A percentile compares a stretch with the other conserved stretches of the same genome.
These are phyloP conservation scores for Lentinus brumalis DNA, from an alignment of 768 basidiomycete species.

Conservation along the genomic window DNA sequence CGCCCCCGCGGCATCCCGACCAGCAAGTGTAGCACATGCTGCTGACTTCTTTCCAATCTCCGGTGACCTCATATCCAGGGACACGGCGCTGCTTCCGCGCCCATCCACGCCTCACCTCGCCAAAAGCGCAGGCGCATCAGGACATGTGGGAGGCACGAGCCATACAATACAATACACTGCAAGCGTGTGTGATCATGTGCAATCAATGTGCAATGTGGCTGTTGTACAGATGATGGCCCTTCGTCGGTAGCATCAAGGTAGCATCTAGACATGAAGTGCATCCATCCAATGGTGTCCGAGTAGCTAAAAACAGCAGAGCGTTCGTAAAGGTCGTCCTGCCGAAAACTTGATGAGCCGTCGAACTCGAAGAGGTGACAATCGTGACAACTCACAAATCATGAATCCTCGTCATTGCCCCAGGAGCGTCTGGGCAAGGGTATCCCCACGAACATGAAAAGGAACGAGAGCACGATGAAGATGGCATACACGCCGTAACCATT, in stretches of 20 bases:
- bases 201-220: neutral
- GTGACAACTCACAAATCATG: conserved; percentile 3
- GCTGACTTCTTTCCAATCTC: conserved; percentile 5
- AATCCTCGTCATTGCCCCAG: conserved; percentile 18
- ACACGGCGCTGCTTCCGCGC: too few species aligned
- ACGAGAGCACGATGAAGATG: conserved; percentile 23
- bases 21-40: conserved; percentile 1
- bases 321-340: conserved; percentile 1
- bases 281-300: neutral
- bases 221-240: neutral
- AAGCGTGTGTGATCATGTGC: neutral
- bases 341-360: neutral
- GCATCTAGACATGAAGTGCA: neutral
- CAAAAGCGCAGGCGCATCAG: too few species aligned
- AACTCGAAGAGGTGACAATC: too few species aligned
- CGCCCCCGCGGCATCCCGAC: conserved; percentile 11
- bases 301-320: neutral
- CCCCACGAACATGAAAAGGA: conserved; percentile 19
- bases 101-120: too few species aligned
- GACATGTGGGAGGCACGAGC: neutral
- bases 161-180: neutral
- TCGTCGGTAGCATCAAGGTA: conserved; percentile 5
- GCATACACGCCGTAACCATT: conserved; percentile 48
- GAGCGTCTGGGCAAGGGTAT: conserved; percentile 20
- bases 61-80: neutral